Evolutionary conservation across 345 rosid genomes (phyloP).

Genomic region (Ricinus communis): DNA sequence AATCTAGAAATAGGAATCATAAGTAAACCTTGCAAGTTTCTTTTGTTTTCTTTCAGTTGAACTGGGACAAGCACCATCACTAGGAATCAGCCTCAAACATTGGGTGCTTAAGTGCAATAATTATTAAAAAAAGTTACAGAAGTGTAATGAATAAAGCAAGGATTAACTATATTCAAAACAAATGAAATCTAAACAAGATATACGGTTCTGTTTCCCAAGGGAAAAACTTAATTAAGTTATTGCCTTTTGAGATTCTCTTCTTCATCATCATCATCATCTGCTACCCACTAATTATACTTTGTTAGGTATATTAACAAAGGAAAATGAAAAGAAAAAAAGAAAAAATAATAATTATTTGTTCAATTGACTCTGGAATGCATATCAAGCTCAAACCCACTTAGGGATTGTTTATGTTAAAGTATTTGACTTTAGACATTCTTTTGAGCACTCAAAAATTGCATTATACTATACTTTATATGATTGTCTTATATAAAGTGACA

Average conservation of each 20-base stretch:
- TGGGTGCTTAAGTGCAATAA: too few relatives aligned
- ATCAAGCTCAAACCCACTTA: not conserved
- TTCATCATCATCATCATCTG: constrained; percentile 2
- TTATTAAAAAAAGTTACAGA: too few relatives aligned
- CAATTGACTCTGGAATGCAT: too few relatives aligned
- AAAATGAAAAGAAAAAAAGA: too few relatives aligned
- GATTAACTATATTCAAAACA: not conserved
- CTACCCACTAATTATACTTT: not conserved
- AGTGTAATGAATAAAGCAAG: too few relatives aligned
- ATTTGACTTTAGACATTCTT: not conserved
- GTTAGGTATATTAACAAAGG: not conserved
- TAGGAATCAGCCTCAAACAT: too few relatives aligned
- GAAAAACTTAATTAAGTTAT: not conserved
- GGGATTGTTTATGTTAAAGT: not conserved
- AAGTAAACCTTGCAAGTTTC: too few relatives aligned
- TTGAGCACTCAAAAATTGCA: not conserved
- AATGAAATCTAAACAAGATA: not conserved
- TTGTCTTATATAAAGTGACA: not conserved
- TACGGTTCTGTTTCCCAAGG: not conserved
- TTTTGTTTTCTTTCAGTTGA: too few relatives aligned
- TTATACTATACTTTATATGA: too few relatives aligned
- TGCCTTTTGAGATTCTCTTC: not conserved
- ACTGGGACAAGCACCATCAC: too few relatives aligned
- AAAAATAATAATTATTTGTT: not conserved
- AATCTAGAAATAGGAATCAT: too few relatives aligned